Evolutionary conservation across 2,329 filamentous ascomycete genomes (phyloP).

Genomic region (Hysterium pulicare): DNA sequence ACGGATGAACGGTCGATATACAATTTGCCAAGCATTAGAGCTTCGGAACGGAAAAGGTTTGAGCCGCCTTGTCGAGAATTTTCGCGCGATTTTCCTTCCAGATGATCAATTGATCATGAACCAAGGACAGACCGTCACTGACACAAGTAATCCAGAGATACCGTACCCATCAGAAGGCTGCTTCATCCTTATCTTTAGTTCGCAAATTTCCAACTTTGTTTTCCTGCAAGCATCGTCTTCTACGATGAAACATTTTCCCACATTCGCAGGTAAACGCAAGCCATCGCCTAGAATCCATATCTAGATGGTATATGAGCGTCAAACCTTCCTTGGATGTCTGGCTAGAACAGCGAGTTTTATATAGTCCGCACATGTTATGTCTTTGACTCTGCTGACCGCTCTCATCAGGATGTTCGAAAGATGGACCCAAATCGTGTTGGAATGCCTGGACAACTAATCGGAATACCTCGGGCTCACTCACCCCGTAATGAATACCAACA

Average conservation of each 20-base stretch:
- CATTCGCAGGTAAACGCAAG: slow-evolving; percentile 26
- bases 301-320: slow-evolving; percentile 15
- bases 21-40: background rate
- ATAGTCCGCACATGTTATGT: background rate
- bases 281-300: slow-evolving; percentile 15
- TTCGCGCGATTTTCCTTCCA: background rate
- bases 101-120: background rate
- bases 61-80: background rate
- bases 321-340: slow-evolving; percentile 28
- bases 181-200: background rate
- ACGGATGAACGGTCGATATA: background rate
- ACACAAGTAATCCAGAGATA: background rate
- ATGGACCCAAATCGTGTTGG: background rate
- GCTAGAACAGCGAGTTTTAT: slow-evolving; percentile 2
- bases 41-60: too few species aligned
- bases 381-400: background rate
- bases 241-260: slow-evolving; percentile 20
- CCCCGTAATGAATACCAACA: background rate
- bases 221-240: background rate
- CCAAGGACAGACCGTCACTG: background rate
- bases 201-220: slow-evolving; percentile 4
- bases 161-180: slow-evolving; percentile 1
- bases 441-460: background rate
- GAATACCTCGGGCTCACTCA: background rate
- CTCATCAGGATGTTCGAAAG: background rate